phyloP scores from a whole-genome alignment of 306 rosid genomes.

The Astragalus membranaceus region DNA sequence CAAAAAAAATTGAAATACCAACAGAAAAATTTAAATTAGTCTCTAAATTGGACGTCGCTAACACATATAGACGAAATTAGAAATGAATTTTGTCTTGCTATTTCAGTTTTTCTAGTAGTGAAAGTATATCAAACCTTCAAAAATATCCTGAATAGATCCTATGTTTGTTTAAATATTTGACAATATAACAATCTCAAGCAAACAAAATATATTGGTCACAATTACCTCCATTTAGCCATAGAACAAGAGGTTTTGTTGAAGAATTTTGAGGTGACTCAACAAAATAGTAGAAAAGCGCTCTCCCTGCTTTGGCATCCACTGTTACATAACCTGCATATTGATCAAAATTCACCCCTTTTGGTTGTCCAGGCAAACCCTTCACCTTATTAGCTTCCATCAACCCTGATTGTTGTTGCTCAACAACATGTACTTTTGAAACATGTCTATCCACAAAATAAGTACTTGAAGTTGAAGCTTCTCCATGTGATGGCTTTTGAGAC shows the following conservation, averaged over 20 bases:
- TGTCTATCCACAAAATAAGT: not conserved
- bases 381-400: slow-evolving; percentile 19
- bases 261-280: slow-evolving; percentile 32
- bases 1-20: too few species aligned
- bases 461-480: not conserved
- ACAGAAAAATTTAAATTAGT: too few species aligned
- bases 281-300: slow-evolving; percentile 28
- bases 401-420: slow-evolving; percentile 14
- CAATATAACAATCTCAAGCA: not conserved
- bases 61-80: too few species aligned
- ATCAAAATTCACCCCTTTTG: slow-evolving; percentile 28
- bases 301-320: slow-evolving; percentile 22
- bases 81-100: too few species aligned
- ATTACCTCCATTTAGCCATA: slow-evolving; percentile 41
- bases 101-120: too few species aligned
- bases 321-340: slow-evolving; percentile 29
- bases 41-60: too few species aligned
- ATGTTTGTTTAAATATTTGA: not conserved
- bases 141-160: not conserved
- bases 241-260: slow-evolving; percentile 29
- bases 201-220: not conserved
- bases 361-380: slow-evolving; percentile 31
- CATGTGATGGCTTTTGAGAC: not conserved
- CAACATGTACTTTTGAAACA: not conserved
- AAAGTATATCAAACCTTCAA: not conserved